Conservation (phyloP, 768 basidiomycete species). For the Hirschioporus abietinus region DNA sequence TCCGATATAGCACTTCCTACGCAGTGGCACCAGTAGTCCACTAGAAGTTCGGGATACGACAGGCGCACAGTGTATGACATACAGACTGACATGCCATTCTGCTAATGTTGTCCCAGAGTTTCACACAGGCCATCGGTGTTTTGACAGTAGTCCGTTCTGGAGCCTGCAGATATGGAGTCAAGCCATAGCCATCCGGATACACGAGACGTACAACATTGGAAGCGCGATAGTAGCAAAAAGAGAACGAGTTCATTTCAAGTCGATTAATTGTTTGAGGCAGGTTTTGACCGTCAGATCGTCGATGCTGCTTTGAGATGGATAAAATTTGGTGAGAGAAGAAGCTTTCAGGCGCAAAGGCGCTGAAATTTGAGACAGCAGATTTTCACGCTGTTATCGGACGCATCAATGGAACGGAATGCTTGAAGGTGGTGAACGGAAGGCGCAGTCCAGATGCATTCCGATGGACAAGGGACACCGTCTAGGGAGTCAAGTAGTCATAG, state of each 20-base stretch:
- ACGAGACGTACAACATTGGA: background rate
- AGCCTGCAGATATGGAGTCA: background rate
- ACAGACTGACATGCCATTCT: background rate
- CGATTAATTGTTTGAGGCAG: background rate
- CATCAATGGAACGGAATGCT: background rate
- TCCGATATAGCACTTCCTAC: background rate
- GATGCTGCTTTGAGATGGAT: background rate
- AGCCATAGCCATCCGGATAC: background rate
- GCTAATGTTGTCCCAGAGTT: background rate
- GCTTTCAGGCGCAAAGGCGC: background rate
- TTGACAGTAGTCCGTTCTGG: background rate
- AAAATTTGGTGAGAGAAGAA: background rate
- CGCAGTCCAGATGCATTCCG: background rate
- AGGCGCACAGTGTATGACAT: background rate
- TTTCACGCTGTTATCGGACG: background rate
- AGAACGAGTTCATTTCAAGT: background rate
- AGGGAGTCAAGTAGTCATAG: background rate
- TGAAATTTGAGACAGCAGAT: background rate
- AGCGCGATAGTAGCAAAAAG: background rate
- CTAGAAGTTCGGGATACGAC: background rate
- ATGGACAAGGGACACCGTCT: background rate
- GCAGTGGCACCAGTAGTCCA: background rate
- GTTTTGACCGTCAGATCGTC: background rate
- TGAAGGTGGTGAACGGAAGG: background rate
- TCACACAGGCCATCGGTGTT: background rate